These are phyloP conservation scores for Didymella lethalis DNA, from an alignment of 2,329 filamentous ascomycete species.

Conservation along the genomic window DNA sequence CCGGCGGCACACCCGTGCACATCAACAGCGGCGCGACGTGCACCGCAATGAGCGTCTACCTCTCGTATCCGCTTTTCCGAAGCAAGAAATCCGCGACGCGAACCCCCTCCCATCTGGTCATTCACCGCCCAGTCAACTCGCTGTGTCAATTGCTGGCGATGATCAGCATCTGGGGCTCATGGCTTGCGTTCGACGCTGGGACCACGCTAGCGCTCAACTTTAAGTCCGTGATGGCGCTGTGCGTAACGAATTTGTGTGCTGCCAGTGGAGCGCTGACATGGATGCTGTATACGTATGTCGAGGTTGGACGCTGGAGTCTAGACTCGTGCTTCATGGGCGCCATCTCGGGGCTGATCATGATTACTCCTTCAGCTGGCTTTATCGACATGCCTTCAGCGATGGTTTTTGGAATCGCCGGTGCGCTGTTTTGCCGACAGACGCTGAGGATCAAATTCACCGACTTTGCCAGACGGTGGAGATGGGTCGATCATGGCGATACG, in stretches of 20 bases:
- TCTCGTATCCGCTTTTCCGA: slow-evolving; percentile 60
- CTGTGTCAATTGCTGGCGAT: slow-evolving; percentile 58
- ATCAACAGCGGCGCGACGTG: slow-evolving; percentile 54
- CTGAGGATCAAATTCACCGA: slow-evolving; percentile 62
- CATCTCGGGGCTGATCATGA: slow-evolving; percentile 62
- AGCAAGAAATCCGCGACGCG: slow-evolving; percentile 55
- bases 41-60: slow-evolving; percentile 57
- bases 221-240: slow-evolving; percentile 60
- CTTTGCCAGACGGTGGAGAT: slow-evolving; percentile 56
- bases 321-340: slow-evolving; percentile 62
- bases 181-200: slow-evolving; percentile 61
- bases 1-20: slow-evolving; percentile 53
- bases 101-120: slow-evolving; percentile 57
- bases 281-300: slow-evolving; percentile 56
- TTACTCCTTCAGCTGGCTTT: slow-evolving; percentile 60
- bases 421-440: slow-evolving; percentile 60
- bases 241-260: slow-evolving; percentile 60
- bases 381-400: slow-evolving; percentile 60
- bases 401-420: slow-evolving; percentile 58
- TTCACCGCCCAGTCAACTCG: slow-evolving; percentile 59
- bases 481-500: slow-evolving; percentile 65
- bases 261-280: slow-evolving; percentile 58
- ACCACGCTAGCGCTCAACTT: slow-evolving; percentile 60
- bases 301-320: slow-evolving; percentile 56
- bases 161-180: slow-evolving; percentile 62